Evolutionary conservation across 2,329 filamentous ascomycete species (phyloP), one percentile per base, ranked within the genome.

Genomic region (Colletotrichum sidae): DNA sequence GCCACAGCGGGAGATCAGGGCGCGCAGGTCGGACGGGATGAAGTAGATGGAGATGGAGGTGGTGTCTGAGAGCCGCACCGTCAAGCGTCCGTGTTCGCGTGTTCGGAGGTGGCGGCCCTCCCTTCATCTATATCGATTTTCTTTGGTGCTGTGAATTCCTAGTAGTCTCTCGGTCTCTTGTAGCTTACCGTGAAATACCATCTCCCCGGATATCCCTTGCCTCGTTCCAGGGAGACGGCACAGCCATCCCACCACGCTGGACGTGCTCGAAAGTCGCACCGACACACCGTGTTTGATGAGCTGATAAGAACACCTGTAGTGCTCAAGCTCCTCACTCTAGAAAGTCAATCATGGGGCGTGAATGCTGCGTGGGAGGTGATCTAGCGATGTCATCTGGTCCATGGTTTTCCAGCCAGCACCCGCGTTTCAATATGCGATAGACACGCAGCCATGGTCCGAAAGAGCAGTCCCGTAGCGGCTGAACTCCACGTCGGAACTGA

Each of bases 1-100:
- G n/a, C 80, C 79, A 59, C 82, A 85, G 3, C 80, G 82, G 46
- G 76, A 73, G 44, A 83, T 70, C 12, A 84, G 72, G 11, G 81
- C 81, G 10, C 82, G 77, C 51, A 81, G 75, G 60, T 83, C 83
- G n/a, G 74, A 70, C 1, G 79, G 78, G 12, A 78, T 72, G 11
- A 75, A 73, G 60, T 84, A 81, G 33, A 85, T 78, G 69, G 83
- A 81, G 33, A 85, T 78, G 68, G 83, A 78, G 70, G 81, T 82
- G 60, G 82, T 70, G 9, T 79, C 75, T 69, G 75, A 79, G 72
- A 79, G 80, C 4, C 72, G 68, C 17, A 76, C 78, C 64, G 79
- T 81, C 76, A 77, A 10, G 77, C 75, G 58, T 76, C 78, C 9
- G 80, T 71, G 8, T 73, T 68, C 35, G 79, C 79, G 8, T 77